Evolutionary conservation across 2,329 filamentous ascomycete genomes (phyloP).

Genomic region (Fusarium bulbicola): DNA sequence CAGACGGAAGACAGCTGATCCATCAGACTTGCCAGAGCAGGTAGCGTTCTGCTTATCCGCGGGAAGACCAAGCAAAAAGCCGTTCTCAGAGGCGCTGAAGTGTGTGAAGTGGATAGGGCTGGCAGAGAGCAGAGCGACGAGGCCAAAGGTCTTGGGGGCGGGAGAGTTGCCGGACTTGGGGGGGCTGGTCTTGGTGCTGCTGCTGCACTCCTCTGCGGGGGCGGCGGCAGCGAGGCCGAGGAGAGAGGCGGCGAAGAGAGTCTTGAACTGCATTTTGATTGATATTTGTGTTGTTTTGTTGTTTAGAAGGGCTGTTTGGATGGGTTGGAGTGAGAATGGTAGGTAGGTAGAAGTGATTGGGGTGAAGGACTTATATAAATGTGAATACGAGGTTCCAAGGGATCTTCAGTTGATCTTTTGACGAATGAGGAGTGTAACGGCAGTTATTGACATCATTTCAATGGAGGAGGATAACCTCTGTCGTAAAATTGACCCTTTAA

Average conservation of each 20-base stretch:
- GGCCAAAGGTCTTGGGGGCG: slow-evolving; percentile 49
- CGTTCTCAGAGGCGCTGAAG: slow-evolving; percentile 55
- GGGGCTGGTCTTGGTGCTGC: not conserved
- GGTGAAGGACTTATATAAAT: slow-evolving; percentile 9
- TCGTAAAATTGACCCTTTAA: not conserved
- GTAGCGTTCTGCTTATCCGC: slow-evolving; percentile 53
- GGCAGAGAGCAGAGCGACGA: slow-evolving; percentile 60
- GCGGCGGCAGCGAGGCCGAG: slow-evolving; percentile 24
- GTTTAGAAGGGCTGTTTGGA: not conserved
- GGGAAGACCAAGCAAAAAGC: slow-evolving; percentile 55
- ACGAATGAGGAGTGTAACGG: slow-evolving; percentile 17
- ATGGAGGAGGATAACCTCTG: not conserved
- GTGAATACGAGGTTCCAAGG: slow-evolving; percentile 11
- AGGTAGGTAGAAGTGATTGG: not conserved
- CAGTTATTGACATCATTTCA: slow-evolving; percentile 33
- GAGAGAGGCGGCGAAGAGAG: slow-evolving; percentile 29
- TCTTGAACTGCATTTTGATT: slow-evolving; percentile 40
- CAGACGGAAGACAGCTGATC: slow-evolving; percentile 59
- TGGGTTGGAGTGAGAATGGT: not conserved
- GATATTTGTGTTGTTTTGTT: not conserved
- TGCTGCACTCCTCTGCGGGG: not conserved
- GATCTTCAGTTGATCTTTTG: slow-evolving; percentile 27
- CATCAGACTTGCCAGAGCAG: slow-evolving; percentile 53
- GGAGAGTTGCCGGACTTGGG: slow-evolving; percentile 14
- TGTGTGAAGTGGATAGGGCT: slow-evolving; percentile 57